A percentile compares a stretch with the other conserved stretches of the same genome.
These are phyloP conservation scores for Jasminum sambac DNA, from an alignment of 257 asterid species.

Conservation along the genomic window DNA sequence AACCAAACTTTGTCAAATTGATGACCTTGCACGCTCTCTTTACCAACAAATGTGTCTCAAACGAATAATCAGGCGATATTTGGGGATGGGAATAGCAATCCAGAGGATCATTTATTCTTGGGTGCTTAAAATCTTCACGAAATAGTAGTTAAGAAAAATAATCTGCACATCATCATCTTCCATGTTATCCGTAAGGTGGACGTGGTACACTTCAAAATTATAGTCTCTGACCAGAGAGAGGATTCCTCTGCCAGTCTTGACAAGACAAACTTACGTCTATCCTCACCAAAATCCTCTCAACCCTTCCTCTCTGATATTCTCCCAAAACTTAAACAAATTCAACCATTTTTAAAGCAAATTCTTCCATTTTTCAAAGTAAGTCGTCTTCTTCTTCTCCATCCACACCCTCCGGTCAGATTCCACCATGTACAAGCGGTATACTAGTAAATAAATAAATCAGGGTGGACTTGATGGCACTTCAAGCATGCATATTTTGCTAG, in stretches of 20 bases:
- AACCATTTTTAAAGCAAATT: too few species aligned
- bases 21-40: slow-evolving; percentile 4
- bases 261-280: too few species aligned
- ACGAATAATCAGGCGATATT: not conserved
- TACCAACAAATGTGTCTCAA: not conserved
- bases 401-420: too few species aligned
- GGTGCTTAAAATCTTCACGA: not conserved
- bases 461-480: not conserved
- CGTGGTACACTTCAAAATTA: not conserved
- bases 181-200: not conserved
- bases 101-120: not conserved
- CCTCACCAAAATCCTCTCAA: too few species aligned
- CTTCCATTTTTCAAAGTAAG: too few species aligned
- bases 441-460: not conserved
- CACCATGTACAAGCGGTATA: too few species aligned
- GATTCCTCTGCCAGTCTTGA: too few species aligned
- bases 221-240: too few species aligned
- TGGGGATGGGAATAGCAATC: not conserved
- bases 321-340: too few species aligned
- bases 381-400: too few species aligned
- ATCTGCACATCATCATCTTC: not conserved
- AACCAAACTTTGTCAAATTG: slow-evolving; percentile 1
- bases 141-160: not conserved
- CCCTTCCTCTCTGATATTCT: too few species aligned
- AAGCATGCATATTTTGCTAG: not conserved